Evolutionary conservation across 2,329 filamentous ascomycete species (phyloP).

Genomic region (Aspergillus tubingensis): DNA sequence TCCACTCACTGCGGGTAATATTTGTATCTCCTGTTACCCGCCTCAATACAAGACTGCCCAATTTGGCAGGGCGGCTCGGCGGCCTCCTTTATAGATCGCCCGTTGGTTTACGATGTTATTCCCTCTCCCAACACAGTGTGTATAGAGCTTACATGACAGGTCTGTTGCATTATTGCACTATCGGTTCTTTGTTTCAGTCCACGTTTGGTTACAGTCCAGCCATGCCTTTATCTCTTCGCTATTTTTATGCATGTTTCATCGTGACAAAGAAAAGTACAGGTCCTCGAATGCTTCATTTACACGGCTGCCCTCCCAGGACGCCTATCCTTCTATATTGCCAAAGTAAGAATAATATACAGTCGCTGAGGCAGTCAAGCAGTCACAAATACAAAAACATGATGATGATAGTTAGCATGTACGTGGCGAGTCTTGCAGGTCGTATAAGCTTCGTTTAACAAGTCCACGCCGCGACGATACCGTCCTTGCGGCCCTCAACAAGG

Average conservation of each 20-base stretch:
- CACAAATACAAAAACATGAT: slow-evolving; percentile 8
- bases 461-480: slow-evolving; percentile 91
- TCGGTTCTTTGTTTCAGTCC: not conserved
- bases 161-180: not conserved
- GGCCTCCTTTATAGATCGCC: not conserved
- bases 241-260: not conserved
- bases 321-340: slow-evolving; percentile 1
- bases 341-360: slow-evolving; percentile 20
- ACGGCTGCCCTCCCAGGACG: slow-evolving; percentile 1
- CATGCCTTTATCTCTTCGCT: not conserved
- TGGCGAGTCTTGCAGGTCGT: slow-evolving; percentile 2
- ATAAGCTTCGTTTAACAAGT: slow-evolving; percentile 57
- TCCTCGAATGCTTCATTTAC: not conserved
- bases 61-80: slow-evolving; percentile 11
- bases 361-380: slow-evolving; percentile 15
- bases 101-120: too few species aligned
- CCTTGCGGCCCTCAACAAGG: slow-evolving; percentile 82
- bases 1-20: not conserved
- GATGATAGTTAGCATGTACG: slow-evolving; percentile 10
- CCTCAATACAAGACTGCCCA: slow-evolving; percentile 8
- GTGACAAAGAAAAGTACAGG: not conserved
- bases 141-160: not conserved
- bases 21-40: not conserved
- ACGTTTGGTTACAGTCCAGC: not conserved
- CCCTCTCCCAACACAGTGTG: not conserved